Conservation (phyloP, 2,329 filamentous ascomycete genomes). For the Xylaria sp. region DNA sequence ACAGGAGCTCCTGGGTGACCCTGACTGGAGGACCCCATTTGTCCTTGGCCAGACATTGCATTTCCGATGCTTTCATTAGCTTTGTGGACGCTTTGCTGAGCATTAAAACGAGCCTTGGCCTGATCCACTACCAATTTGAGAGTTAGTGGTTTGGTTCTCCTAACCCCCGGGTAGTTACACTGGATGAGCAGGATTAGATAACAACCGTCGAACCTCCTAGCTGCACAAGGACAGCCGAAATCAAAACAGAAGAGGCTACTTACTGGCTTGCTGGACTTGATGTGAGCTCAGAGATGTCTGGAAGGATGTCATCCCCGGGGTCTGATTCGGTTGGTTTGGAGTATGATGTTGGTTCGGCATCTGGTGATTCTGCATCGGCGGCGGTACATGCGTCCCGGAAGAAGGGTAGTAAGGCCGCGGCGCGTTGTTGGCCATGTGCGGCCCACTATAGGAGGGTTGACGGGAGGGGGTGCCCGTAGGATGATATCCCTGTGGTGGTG, state of each 20-base stretch:
- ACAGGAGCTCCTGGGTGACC: conserved; percentile 47
- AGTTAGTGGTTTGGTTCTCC: conserved; percentile 24
- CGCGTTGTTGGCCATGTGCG: conserved; percentile 43
- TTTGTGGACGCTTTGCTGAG: conserved; percentile 44
- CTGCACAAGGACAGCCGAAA: neutral
- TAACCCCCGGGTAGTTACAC: conserved; percentile 1
- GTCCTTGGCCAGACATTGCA: conserved; percentile 38
- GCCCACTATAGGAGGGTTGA: conserved; percentile 43
- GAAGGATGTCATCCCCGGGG: conserved; percentile 39
- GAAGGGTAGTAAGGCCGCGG: conserved; percentile 45
- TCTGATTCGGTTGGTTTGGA: conserved; percentile 29
- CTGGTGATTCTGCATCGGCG: conserved; percentile 43
- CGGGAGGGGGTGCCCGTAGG: conserved; percentile 44
- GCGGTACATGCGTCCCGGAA: conserved; percentile 40
- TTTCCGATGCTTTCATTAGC: conserved; percentile 45
- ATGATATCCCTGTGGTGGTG: conserved; percentile 44
- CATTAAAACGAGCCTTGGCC: conserved; percentile 48
- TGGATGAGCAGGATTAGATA: neutral
- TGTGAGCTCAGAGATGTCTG: conserved; percentile 47
- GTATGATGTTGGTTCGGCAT: conserved; percentile 39
- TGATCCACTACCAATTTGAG: conserved; percentile 44
- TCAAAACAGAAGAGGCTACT: conserved; percentile 14
- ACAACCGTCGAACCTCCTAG: neutral
- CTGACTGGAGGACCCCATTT: conserved; percentile 33
- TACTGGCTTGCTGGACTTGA: conserved; percentile 49